These are phyloP conservation scores for Anthracocystis panici-leucophaei DNA, from an alignment of 1,284 basidiomycete genomes.

Conservation along the genomic window DNA sequence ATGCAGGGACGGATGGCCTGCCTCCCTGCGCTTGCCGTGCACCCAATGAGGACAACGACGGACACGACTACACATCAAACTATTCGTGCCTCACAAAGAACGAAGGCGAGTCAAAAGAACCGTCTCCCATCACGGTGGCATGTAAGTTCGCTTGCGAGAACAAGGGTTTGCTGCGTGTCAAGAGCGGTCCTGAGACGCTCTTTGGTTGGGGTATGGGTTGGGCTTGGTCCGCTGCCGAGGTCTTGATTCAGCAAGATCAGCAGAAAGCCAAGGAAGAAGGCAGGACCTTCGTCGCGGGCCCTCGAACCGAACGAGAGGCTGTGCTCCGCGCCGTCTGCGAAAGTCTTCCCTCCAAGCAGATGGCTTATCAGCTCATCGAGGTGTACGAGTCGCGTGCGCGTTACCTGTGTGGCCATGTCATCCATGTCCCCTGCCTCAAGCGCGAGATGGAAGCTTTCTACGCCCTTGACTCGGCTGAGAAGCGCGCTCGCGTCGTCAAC, in stretches of 20 bases:
- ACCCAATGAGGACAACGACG: constrained; percentile 15
- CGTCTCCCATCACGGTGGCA: constrained; percentile 33
- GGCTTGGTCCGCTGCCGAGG: constrained; percentile 62
- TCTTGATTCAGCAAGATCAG: constrained; percentile 34
- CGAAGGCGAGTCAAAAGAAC: constrained; percentile 35
- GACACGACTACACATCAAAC: constrained; percentile 14
- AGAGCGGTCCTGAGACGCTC: constrained; percentile 60
- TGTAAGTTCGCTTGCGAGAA: constrained; percentile 44
- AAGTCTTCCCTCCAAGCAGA: constrained; percentile 55
- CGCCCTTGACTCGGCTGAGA: constrained; percentile 55
- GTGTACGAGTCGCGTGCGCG: constrained; percentile 57
- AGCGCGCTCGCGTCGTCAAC: constrained; percentile 62
- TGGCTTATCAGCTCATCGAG: constrained; percentile 58
- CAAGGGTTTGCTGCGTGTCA: constrained; percentile 53
- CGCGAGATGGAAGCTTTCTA: constrained; percentile 62
- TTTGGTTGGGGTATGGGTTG: constrained; percentile 68
- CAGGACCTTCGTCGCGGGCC: constrained; percentile 21
- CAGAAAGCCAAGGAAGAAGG: constrained; percentile 37
- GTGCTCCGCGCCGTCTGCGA: constrained; percentile 62
- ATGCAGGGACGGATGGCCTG: constrained; percentile 8
- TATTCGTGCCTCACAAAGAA: constrained; percentile 32
- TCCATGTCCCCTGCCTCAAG: constrained; percentile 58
- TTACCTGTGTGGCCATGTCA: constrained; percentile 54
- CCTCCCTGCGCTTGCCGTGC: constrained; percentile 40
- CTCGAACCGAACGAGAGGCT: constrained; percentile 56